Percentiles rank a stretch among this genome's conserved stretches.
Evolutionary conservation across 164 flowering plant species (phyloP).

Genomic region (Umbellularia californica): DNA sequence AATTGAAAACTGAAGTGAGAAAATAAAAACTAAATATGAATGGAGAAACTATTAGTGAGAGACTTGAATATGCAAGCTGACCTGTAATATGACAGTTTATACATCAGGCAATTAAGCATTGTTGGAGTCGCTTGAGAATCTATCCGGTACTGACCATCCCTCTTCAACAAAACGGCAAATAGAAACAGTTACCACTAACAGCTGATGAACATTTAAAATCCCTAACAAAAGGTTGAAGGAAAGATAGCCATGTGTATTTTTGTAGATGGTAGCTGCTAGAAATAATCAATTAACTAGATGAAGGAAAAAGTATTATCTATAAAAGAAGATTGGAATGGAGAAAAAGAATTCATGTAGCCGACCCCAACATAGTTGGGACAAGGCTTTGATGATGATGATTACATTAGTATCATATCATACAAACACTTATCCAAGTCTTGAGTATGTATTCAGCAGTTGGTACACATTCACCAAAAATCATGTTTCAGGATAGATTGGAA

Average conservation of each 20-base stretch:
- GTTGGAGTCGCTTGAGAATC: slow-evolving; percentile 96
- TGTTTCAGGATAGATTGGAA: too few species aligned
- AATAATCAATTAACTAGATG: too few species aligned
- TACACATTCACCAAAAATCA: too few species aligned
- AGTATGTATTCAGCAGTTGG: too few species aligned
- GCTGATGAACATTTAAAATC: not conserved
- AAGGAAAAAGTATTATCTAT: too few species aligned
- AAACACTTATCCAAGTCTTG: too few species aligned
- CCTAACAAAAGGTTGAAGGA: not conserved
- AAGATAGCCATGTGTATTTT: not conserved
- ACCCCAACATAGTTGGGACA: not conserved
- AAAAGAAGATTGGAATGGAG: too few species aligned
- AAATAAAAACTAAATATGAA: not conserved
- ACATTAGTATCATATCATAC: too few species aligned
- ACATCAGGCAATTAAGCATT: slow-evolving; percentile 94
- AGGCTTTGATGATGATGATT: too few species aligned
- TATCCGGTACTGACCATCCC: slow-evolving; percentile 95
- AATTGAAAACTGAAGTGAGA: not conserved
- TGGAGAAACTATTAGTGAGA: slow-evolving; percentile 7
- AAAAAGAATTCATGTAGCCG: not conserved
- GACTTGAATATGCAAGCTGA: slow-evolving; percentile 17
- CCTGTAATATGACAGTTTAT: slow-evolving; percentile 98
- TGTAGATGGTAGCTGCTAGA: not conserved
- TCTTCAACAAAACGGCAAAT: slow-evolving; percentile 31
- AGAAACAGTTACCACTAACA: not conserved